These are phyloP conservation scores for Penicillium flavigenum DNA, from an alignment of 495 filamentous ascomycete genomes.

Conservation along the genomic window DNA sequence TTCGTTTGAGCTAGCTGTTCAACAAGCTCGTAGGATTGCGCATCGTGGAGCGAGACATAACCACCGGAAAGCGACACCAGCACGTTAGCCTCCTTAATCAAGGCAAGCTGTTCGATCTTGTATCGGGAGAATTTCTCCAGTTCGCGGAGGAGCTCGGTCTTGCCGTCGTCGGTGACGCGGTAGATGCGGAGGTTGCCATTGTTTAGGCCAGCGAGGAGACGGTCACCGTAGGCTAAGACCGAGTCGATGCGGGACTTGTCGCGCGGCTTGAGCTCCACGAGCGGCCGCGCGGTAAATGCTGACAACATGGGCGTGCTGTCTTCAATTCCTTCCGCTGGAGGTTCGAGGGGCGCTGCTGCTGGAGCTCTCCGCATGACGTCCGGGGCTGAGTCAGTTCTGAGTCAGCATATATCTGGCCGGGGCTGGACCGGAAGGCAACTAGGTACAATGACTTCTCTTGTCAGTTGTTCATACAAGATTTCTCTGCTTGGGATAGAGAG, in stretches of 20 bases:
- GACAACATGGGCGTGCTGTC: conserved; percentile 70
- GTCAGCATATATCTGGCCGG: not conserved
- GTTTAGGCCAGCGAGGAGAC: conserved; percentile 85
- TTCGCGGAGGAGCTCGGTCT: conserved; percentile 84
- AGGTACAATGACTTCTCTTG: not conserved
- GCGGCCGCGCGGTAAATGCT: conserved; percentile 92
- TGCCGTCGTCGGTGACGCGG: conserved; percentile 69
- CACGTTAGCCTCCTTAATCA: conserved; percentile 90
- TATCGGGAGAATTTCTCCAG: conserved; percentile 89
- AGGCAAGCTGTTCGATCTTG: conserved; percentile 86
- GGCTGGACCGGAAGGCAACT: not conserved
- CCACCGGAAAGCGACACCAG: conserved; percentile 88
- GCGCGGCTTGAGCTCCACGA: conserved; percentile 91
- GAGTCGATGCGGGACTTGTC: conserved; percentile 97
- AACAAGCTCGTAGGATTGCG: conserved; percentile 75
- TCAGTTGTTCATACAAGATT: not conserved
- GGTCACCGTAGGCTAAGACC: conserved; percentile 87
- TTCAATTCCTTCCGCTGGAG: conserved; percentile 22
- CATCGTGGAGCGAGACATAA: conserved; percentile 83
- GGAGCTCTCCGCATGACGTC: conserved; percentile 16
- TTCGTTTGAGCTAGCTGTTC: conserved; percentile 80
- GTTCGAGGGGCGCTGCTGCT: conserved; percentile 9
- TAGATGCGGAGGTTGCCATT: conserved; percentile 89
- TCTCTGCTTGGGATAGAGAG: not conserved
- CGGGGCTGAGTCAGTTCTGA: conserved; percentile 17